Evolutionary conservation across 352 stramenopile species (phyloP), one percentile per base, ranked within the genome.

Genomic region (Pythium scleroteichum): DNA sequence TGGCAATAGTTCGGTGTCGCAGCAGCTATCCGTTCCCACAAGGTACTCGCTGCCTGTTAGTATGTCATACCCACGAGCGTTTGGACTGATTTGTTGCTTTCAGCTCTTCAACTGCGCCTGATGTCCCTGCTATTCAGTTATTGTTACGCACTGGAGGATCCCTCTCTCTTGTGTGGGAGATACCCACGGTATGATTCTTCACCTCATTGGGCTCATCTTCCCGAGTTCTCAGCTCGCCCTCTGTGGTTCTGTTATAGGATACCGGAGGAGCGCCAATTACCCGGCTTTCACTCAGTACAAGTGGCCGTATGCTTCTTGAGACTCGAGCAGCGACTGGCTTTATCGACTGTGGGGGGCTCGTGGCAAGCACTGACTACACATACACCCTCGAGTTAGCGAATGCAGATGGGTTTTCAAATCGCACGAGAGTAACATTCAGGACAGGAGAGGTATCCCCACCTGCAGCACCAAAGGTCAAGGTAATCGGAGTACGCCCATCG

Each of bases 311-410:
- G 45, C 23, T 82, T 0, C 50, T 75, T 9, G 66, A 76, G 27
- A 66, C 69, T 2, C 52, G 41, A 7, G 54, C 26, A 10, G 71
- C 35, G 3, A 62, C 59, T 0, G 62, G 22, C 0, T 88, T 76
- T 22, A 69, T 58, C 10, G 66, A 85, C 44, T 88, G 78, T 41
- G 64, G 53, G 1, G 47, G 41, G 7, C 49, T 85, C 19, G 6
- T 16, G 2, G 5, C 51, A 0, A 66, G 46, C 20, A 71, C 51
- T 0, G 62, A 62, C 6, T 84, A 77, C 46, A 60, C 68, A 1
- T 88, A 82, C 39, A 53, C 59, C 29, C 53, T 88, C 17, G 74
- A 81, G 42, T 66, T 85, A 17, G 71, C 83, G 49, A 88, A 88
- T 48, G 27, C 49, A 0, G 58, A 47, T 3, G 78, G 78, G 2